phyloP scores from a whole-genome alignment of 441 rosid genomes.

The Gossypium gossypioides region DNA sequence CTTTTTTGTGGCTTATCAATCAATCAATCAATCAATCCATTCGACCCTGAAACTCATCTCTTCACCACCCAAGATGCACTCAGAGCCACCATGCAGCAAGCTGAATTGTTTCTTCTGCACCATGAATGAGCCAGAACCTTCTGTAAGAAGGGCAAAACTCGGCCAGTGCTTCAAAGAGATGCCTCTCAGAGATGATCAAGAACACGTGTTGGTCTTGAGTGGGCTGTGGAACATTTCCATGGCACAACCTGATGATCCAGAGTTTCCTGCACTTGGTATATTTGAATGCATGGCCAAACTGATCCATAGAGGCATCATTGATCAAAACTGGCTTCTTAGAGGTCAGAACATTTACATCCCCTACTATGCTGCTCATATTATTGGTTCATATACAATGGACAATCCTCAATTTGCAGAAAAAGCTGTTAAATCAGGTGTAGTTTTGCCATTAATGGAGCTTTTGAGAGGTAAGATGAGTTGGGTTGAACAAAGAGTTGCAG shows the following conservation, averaged over 20 bases:
- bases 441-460: constrained; percentile 62
- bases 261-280: constrained; percentile 68
- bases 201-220: constrained; percentile 60
- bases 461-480: constrained; percentile 69
- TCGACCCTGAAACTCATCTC: not conserved
- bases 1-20: not conserved
- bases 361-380: constrained; percentile 71
- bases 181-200: constrained; percentile 44
- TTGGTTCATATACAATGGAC: constrained; percentile 74
- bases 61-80: constrained; percentile 13
- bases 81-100: constrained; percentile 30
- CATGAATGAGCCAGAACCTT: constrained; percentile 52
- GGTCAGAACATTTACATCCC: constrained; percentile 79
- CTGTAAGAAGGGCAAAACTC: constrained; percentile 40
- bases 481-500: constrained; percentile 84
- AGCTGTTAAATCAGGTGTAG: constrained; percentile 47
- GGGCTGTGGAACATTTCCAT: constrained; percentile 69
- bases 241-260: constrained; percentile 64
- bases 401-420: constrained; percentile 41
- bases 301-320: constrained; percentile 39
- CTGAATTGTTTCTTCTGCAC: constrained; percentile 70
- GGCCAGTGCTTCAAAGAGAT: constrained; percentile 49
- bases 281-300: constrained; percentile 66
- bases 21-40: not conserved
- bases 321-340: constrained; percentile 48